Conservation (phyloP, 495 filamentous ascomycete species). For the Talaromyces stipitatus region DNA sequence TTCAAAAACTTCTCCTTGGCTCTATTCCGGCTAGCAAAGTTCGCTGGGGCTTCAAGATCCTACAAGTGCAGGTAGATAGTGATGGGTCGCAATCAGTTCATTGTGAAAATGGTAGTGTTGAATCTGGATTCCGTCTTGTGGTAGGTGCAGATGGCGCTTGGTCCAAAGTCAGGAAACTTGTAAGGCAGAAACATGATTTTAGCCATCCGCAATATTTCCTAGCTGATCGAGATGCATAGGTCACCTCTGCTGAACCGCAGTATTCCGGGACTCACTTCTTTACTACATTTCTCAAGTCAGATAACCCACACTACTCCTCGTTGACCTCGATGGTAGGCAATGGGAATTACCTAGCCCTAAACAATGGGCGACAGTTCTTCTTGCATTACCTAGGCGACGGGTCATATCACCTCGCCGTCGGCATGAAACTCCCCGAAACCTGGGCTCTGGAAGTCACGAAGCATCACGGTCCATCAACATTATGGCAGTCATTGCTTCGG, state of each 20-base stretch:
- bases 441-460: neutral
- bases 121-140: neutral
- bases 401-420: neutral
- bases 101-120: conserved; percentile 19
- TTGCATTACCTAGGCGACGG: neutral
- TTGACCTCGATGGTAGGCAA: neutral
- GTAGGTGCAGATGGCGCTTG: neutral
- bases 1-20: conserved; percentile 37
- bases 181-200: neutral
- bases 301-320: neutral
- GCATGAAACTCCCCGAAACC: neutral
- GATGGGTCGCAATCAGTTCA: neutral
- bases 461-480: neutral
- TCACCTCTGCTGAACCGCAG: neutral
- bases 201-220: neutral
- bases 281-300: neutral
- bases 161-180: neutral
- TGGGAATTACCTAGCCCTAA: neutral
- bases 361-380: neutral
- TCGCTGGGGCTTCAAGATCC: conserved; percentile 6
- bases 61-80: neutral
- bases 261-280: neutral
- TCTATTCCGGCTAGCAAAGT: conserved; percentile 28
- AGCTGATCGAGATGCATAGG: neutral
- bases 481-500: neutral